Evolutionary conservation across 2,329 filamentous ascomycete genomes (phyloP), one percentile per base, ranked within the genome.

Genomic region (Geosmithia putterillii): DNA sequence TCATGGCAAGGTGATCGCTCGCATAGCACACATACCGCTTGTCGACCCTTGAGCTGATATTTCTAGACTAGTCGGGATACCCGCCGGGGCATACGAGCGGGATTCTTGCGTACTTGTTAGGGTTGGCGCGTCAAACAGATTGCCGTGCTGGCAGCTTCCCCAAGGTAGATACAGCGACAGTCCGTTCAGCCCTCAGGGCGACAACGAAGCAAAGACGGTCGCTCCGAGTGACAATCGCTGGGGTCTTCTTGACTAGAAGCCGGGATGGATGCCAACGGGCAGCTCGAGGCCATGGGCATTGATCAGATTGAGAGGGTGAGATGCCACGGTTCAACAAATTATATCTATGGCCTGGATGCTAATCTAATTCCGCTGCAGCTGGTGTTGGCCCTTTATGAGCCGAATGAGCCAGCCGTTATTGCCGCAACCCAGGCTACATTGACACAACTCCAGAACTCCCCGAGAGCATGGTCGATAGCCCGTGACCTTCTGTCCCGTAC

Each of bases 381-480:
- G 48, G 69, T 79, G 39, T 56, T 69, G 45, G 66, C 69, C 9
- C 62, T 79, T 6, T 79, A 79, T 51, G 60, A 70, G 45, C 72
- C 71, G 25, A 72, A 69, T 28, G 45, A 65, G 1, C 68, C 72
- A 36, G 62, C 67, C 28, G 60, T 59, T 18, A 69, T 78, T 42
- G 58, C 66, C 10, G 61, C 60, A 18, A 71, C 72, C 40, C 86
- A 96, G 57, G 79, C 84, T 45, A 77, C 81, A 14, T 69, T 98
- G 14, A 86, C 92, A 48, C 70, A 72, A 21, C 67, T 95, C 17
- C 92, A 96, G 57, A 79, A 79, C 51, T 85, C 86, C 2, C 70
- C 81, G 2, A 73, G 86, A 54, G 90, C 88, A 44, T 98, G 92
- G 92, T 73, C 83, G 44, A 72, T 95, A 39, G 88, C 87, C 18